A percentile compares a stretch with the other conserved stretches of the same genome.
Conservation (phyloP, 768 basidiomycete species). For the Boletellus ananiceps region DNA sequence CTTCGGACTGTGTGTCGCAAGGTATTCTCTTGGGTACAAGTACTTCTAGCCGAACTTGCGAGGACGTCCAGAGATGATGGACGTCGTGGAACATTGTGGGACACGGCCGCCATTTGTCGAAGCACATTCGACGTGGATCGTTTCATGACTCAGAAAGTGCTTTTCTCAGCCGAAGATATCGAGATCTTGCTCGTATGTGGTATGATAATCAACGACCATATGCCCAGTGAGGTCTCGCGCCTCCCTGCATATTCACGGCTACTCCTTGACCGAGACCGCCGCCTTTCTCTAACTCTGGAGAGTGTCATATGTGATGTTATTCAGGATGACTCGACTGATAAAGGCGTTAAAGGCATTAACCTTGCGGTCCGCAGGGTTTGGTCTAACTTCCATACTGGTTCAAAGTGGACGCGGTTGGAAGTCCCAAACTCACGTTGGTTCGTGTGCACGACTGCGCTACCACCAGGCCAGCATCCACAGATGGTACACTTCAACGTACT, state of each 20-base stretch:
- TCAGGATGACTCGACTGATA: not conserved
- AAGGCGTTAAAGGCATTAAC: slow-evolving; percentile 33
- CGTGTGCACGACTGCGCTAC: slow-evolving; percentile 17
- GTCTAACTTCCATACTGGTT: slow-evolving; percentile 24
- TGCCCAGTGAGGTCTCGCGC: slow-evolving; percentile 7
- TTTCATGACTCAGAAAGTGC: not conserved
- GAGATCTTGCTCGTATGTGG: slow-evolving; percentile 30
- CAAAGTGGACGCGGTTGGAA: slow-evolving; percentile 19
- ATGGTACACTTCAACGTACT: slow-evolving; percentile 40
- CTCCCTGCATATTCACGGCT: slow-evolving; percentile 12
- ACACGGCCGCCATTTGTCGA: slow-evolving; percentile 19
- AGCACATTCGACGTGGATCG: slow-evolving; percentile 29
- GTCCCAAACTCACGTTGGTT: slow-evolving; percentile 30
- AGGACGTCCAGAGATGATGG: slow-evolving; percentile 1
- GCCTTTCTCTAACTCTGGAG: slow-evolving; percentile 31
- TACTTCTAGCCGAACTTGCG: slow-evolving; percentile 19
- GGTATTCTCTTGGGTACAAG: slow-evolving; percentile 33
- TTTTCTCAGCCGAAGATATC: slow-evolving; percentile 24
- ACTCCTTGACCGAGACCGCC: slow-evolving; percentile 30
- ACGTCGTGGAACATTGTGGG: slow-evolving; percentile 7
- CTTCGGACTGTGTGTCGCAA: slow-evolving; percentile 30
- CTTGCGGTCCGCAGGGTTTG: slow-evolving; percentile 29
- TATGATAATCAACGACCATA: slow-evolving; percentile 31
- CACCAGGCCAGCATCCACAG: slow-evolving; percentile 17
- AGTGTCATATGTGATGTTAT: slow-evolving; percentile 11